Conservation (phyloP, 2,329 filamentous ascomycete genomes). For the Sporothrix pallida region DNA sequence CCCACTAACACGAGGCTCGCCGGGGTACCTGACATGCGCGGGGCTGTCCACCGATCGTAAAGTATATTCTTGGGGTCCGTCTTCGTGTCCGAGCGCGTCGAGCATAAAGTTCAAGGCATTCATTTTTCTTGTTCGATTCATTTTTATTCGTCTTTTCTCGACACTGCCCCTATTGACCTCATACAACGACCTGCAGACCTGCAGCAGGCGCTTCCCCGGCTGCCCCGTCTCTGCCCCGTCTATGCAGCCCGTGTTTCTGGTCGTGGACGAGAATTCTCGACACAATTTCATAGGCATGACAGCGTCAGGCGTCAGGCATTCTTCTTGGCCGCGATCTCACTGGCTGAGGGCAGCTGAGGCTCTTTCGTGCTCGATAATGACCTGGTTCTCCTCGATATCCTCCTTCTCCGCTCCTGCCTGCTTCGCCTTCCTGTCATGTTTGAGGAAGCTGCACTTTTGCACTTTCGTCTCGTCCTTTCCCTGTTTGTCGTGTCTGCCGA, state of each 20-base stretch:
- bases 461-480: slow-evolving; percentile 15
- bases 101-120: neutral
- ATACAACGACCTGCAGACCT: slow-evolving; percentile 25
- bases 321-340: slow-evolving; percentile 14
- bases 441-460: neutral
- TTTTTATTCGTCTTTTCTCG: neutral
- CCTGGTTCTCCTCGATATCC: neutral
- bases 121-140: neutral
- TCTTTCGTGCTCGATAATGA: neutral
- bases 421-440: slow-evolving; percentile 6
- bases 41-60: neutral
- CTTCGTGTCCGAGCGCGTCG: slow-evolving; percentile 14
- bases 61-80: slow-evolving; percentile 7
- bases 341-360: neutral
- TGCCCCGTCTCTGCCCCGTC: slow-evolving; percentile 16
- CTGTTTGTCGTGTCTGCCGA: neutral
- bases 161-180: slow-evolving; percentile 18
- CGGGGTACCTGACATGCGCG: neutral
- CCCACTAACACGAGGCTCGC: neutral
- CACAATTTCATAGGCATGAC: neutral
- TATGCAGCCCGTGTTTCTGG: slow-evolving; percentile 1
- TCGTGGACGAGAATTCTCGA: too few species aligned
- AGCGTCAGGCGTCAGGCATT: neutral
- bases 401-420: neutral
- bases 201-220: slow-evolving; percentile 24